Percentiles rank a stretch among this genome's conserved stretches.
Conservation (phyloP, 345 rosid genomes). For the Brassica juncea region DNA sequence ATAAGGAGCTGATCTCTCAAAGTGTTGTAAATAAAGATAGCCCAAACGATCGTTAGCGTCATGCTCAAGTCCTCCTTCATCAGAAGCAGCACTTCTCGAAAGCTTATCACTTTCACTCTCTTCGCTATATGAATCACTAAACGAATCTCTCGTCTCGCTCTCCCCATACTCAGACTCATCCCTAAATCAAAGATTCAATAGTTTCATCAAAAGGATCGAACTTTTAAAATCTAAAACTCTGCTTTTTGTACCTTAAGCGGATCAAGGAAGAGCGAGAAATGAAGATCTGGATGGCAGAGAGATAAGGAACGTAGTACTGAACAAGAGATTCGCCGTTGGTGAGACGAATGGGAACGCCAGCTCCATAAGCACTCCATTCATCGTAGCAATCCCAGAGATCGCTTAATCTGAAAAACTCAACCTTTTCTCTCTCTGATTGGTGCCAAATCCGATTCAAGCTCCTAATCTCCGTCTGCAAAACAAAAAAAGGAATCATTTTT, state of each 20-base stretch:
- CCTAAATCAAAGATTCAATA: conserved; percentile 43
- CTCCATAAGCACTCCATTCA: conserved; percentile 99
- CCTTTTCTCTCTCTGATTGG: conserved; percentile 86
- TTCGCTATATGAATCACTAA: conserved; percentile 82
- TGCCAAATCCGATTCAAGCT: conserved; percentile 88
- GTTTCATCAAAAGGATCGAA: conserved; percentile 15
- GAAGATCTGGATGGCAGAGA: conserved; percentile 94
- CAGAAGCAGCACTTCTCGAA: conserved; percentile 84
- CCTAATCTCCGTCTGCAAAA: conserved; percentile 74
- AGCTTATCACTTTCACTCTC: conserved; percentile 88
- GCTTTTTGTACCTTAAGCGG: conserved; percentile 57
- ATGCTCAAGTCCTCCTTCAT: conserved; percentile 86
- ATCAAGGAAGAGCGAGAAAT: conserved; percentile 72
- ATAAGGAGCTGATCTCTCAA: conserved; percentile 92
- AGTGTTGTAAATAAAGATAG: conserved; percentile 69
- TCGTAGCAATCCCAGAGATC: conserved; percentile 90
- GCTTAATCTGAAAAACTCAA: conserved; percentile 77
- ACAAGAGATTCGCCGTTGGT: conserved; percentile 74
- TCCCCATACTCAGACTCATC: conserved; percentile 79
- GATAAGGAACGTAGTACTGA: conserved; percentile 96
- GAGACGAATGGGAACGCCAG: conserved; percentile 82
- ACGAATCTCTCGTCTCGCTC: conserved; percentile 75
- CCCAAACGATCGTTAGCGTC: conserved; percentile 80
- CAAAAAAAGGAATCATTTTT: background rate
- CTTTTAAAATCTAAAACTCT: background rate